These are phyloP conservation scores for Pleodorina starrii DNA, from an alignment of 139 green algal genomes.

Conservation along the genomic window DNA sequence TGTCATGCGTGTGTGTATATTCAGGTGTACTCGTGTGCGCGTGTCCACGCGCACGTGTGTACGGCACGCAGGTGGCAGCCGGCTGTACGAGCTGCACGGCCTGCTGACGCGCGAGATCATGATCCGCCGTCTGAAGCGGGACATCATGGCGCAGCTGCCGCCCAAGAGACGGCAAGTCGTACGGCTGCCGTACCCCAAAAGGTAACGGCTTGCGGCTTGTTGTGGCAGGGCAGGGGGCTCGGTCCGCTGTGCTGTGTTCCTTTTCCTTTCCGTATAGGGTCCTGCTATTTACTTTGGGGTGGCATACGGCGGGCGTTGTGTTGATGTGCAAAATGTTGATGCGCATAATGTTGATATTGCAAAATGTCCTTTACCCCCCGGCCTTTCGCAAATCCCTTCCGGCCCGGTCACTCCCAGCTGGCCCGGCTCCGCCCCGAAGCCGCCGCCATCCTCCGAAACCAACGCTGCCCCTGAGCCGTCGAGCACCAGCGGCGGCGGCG, in stretches of 20 bases:
- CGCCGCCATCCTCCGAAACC: neutral
- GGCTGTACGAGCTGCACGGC: constrained; percentile 89
- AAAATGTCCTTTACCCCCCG: neutral
- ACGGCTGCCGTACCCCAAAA: constrained; percentile 65
- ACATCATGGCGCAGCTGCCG: constrained; percentile 93
- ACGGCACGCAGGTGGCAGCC: constrained; percentile 60
- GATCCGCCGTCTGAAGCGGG: constrained; percentile 92
- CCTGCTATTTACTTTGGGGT: no score
- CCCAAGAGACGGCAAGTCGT: constrained; percentile 89
- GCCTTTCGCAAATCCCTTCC: no score
- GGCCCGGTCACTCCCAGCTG: no score
- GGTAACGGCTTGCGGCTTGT: constrained; percentile 8
- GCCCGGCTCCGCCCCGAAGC: neutral
- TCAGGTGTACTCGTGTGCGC: neutral
- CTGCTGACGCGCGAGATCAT: constrained; percentile 90
- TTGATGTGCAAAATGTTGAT: no score
- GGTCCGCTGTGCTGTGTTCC: no score
- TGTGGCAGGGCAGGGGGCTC: no score
- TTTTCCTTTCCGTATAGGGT: no score
- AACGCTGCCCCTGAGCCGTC: neutral
- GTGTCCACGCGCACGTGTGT: neutral
- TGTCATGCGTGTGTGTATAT: neutral
- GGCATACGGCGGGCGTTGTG: no score
- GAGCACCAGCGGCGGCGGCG: neutral
- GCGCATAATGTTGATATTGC: no score